Conservation (phyloP, 78 protist genomes). For the Dictyostelium purpureum region DNA sequence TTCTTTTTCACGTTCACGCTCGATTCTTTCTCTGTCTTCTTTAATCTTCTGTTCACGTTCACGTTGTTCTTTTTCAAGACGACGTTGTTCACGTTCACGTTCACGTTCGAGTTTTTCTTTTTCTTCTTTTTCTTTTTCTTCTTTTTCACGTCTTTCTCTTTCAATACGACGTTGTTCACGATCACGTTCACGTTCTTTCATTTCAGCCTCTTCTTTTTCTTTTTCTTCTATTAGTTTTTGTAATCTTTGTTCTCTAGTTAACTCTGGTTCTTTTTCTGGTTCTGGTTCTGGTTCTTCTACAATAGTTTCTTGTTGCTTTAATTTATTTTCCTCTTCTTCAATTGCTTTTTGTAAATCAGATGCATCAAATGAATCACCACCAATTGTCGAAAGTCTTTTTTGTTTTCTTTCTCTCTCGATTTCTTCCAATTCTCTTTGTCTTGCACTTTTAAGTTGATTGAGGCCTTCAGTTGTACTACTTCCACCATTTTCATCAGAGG, state of each 20-base stretch:
- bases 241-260: conserved; percentile 12
- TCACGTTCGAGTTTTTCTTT: not conserved
- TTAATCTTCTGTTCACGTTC: conserved; percentile 5
- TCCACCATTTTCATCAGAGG: not conserved
- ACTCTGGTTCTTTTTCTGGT: not conserved
- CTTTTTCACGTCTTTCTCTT: conserved; percentile 7
- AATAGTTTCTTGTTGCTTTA: not conserved
- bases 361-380: not conserved
- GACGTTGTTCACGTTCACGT: conserved; percentile 30
- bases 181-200: conserved; percentile 17
- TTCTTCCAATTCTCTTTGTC: conserved; percentile 43
- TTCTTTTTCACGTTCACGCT: conserved; percentile 22
- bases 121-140: not conserved
- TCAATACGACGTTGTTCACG: conserved; percentile 36
- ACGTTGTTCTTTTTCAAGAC: conserved; percentile 1
- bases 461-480: not conserved
- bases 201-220: conserved; percentile 17
- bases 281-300: not conserved
- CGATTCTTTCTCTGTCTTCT: conserved; percentile 3
- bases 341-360: not conserved
- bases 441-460: not conserved
- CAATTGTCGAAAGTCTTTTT: conserved; percentile 3
- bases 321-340: conserved; percentile 12
- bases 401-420: conserved; percentile 29
- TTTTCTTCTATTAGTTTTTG: not conserved